Conservation (phyloP, 1,284 basidiomycete genomes). For the Trametes versicolor region DNA sequence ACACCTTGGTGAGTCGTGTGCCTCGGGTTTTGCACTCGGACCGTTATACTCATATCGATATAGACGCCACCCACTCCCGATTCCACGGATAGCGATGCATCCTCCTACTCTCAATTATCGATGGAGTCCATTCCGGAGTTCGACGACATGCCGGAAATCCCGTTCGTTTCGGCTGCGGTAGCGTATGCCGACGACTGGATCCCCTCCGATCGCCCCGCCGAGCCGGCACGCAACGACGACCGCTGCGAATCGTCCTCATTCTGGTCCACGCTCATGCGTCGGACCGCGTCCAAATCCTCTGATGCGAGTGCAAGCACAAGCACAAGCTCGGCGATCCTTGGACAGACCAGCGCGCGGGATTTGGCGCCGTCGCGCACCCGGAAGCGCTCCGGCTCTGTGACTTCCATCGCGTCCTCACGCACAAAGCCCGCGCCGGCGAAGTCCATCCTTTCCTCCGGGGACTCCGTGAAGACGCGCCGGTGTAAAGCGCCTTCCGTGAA, state of each 20-base stretch:
- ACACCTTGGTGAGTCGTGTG: constrained; percentile 19
- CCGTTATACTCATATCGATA: constrained; percentile 8
- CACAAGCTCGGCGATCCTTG: constrained; percentile 28
- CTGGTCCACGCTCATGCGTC: constrained; percentile 39
- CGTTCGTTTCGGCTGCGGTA: constrained; percentile 41
- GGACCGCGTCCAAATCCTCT: constrained; percentile 38
- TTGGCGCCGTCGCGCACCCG: constrained; percentile 37
- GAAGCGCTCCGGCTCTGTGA: constrained; percentile 42
- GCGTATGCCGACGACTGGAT: constrained; percentile 27
- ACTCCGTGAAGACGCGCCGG: constrained; percentile 45
- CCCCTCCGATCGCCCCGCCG: constrained; percentile 23
- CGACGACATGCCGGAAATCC: constrained; percentile 45
- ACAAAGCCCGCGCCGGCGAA: constrained; percentile 44
- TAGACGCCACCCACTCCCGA: constrained; percentile 39
- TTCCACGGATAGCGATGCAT: constrained; percentile 39
- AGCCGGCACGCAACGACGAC: constrained; percentile 30
- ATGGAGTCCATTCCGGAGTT: constrained; percentile 39
- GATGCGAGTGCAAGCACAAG: background rate
- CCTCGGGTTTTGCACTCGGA: background rate
- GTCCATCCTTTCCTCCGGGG: constrained; percentile 45
- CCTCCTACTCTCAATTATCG: constrained; percentile 41
- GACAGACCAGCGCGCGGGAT: constrained; percentile 36
- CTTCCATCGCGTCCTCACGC: constrained; percentile 43
- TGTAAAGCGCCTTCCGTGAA: constrained; percentile 54
- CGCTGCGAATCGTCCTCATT: constrained; percentile 35